These are phyloP conservation scores for Lenzites betulinus DNA, from an alignment of 768 basidiomycete genomes.

Conservation along the genomic window DNA sequence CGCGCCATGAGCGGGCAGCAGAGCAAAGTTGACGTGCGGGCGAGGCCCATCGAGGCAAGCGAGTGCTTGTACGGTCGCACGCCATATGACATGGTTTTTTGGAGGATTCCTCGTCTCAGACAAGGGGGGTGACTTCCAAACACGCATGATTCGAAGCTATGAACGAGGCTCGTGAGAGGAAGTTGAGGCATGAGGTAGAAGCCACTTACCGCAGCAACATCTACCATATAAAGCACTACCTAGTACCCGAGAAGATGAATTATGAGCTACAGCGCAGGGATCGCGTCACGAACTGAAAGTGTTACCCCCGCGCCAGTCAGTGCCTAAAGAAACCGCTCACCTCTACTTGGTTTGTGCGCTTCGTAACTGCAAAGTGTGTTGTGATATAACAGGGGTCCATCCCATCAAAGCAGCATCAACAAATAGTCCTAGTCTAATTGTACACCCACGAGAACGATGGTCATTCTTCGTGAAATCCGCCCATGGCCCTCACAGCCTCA, in stretches of 20 bases:
- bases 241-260: too few species aligned
- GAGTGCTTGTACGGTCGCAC: not conserved
- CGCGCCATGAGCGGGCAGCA: not conserved
- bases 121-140: too few species aligned
- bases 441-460: not conserved
- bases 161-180: not conserved
- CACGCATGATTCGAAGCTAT: not conserved
- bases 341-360: too few species aligned
- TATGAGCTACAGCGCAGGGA: too few species aligned
- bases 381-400: too few species aligned
- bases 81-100: not conserved
- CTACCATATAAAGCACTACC: too few species aligned
- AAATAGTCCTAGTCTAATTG: not conserved
- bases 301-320: too few species aligned
- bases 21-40: not conserved
- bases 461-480: constrained; percentile 51
- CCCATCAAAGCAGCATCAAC: too few species aligned
- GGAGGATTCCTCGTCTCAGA: too few species aligned
- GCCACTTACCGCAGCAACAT: constrained; percentile 7
- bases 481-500: constrained; percentile 59
- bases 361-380: too few species aligned
- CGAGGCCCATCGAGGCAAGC: not conserved
- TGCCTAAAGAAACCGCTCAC: too few species aligned
- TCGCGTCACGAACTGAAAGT: too few species aligned
- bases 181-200: not conserved